Evolutionary conservation across 495 filamentous ascomycete species (phyloP), one percentile per base, ranked within the genome.

Genomic region (Lasiosphaeriaceae sp.): DNA sequence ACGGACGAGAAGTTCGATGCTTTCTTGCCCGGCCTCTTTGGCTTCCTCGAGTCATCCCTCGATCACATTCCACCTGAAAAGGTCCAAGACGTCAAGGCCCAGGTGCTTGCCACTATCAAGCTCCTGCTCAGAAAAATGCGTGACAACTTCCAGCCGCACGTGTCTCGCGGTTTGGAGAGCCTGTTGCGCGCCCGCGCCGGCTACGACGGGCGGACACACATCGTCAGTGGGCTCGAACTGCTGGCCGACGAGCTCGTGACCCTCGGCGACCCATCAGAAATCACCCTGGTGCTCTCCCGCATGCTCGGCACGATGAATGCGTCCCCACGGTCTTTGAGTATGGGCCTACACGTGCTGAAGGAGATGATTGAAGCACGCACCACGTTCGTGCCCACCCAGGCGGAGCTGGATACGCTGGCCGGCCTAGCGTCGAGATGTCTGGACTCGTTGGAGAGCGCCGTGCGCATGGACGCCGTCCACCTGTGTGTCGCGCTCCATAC

Each of bases 21-120:
- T n/a, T 77, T 96, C 34, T 71, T 96, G 9, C 55, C 82, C 6
- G 86, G 86, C 14, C 74, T 96, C 7, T 80, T 96, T 22, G 84
- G 87, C 50, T 92, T 88, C 64, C 81, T 96, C 31, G 85, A 90
- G 71, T 74, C 76, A 3, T 69, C 81, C 24, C 62, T 77, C 45
- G 21, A 50, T 7, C 65, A 74, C 55, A 52, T 80, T 39, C 52
- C 78, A 26, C 60, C 81, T 3, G 77, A 75, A 48, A 88, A 87
- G 66, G 75, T 80, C 0, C 79, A 83, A 52, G 90, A 95, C 53
- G 80, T 93, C 54, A 92, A 92, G 69, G 87, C 89, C 7, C 92
- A 96, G 68, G 86, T 89, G 7, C 75, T 96, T 19, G 80, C 86
- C 2, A 92, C 91, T 2, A 83, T 96, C 59, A 88, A 90, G 54